phyloP scores from a whole-genome alignment of 208 protist species.

The Leptomonas pyrrhocoris region DNA sequence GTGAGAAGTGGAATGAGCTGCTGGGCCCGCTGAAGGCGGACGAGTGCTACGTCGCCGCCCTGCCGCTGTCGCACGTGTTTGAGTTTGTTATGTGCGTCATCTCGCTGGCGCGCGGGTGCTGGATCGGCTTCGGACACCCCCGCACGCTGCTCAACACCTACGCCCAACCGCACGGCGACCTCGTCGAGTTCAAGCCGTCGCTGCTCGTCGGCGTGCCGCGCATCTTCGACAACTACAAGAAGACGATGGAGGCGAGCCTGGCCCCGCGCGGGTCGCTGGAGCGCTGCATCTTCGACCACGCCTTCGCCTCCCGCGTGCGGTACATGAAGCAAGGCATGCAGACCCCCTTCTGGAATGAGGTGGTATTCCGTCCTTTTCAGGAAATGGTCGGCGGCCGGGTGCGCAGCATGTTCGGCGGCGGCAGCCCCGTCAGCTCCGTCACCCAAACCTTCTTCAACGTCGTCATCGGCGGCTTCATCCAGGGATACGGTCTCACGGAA shows the following conservation, averaged over 20 bases:
- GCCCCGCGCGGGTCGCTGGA: constrained; percentile 61
- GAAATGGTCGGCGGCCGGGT: constrained; percentile 66
- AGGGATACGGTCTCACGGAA: constrained; percentile 93
- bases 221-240: constrained; percentile 86
- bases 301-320: constrained; percentile 57
- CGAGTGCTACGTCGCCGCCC: constrained; percentile 87
- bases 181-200: constrained; percentile 77
- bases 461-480: constrained; percentile 53
- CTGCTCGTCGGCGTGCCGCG: constrained; percentile 85
- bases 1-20: constrained; percentile 39
- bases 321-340: constrained; percentile 77
- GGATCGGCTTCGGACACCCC: constrained; percentile 77
- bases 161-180: constrained; percentile 81
- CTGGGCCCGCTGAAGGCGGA: not conserved
- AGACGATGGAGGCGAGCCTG: constrained; percentile 77
- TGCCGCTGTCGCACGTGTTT: constrained; percentile 94
- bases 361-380: constrained; percentile 67
- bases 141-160: constrained; percentile 76
- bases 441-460: constrained; percentile 90
- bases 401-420: constrained; percentile 74
- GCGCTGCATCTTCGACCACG: constrained; percentile 75
- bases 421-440: constrained; percentile 66
- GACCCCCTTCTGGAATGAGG: constrained; percentile 86
- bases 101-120: constrained; percentile 66
- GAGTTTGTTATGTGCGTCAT: constrained; percentile 82